A percentile compares a stretch with the other conserved stretches of the same genome.
Evolutionary conservation across 768 basidiomycete genomes (phyloP).

Genomic region (Leucocoprinus birnbaumii): DNA sequence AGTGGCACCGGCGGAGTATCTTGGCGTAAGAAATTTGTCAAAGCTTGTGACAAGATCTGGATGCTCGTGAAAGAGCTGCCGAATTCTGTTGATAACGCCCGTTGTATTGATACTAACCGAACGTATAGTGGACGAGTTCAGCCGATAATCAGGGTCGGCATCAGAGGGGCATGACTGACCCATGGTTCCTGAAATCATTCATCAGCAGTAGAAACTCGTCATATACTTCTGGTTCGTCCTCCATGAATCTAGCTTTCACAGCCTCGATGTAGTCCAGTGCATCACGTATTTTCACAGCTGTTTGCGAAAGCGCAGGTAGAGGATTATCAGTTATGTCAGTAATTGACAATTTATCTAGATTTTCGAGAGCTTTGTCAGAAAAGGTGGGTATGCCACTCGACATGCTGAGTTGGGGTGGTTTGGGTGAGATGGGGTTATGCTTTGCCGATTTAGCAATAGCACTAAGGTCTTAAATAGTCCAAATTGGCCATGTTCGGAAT

Average conservation of each 20-base stretch:
- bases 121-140: not conserved
- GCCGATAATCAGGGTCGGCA: not conserved
- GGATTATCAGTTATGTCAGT: not conserved
- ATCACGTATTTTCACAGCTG: constrained; percentile 27
- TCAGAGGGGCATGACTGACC: constrained; percentile 32
- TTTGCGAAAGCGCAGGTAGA: not conserved
- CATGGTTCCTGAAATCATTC: constrained; percentile 80
- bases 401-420: not conserved
- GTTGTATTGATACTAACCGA: constrained; percentile 74
- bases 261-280: constrained; percentile 68
- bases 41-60: constrained; percentile 76
- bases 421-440: too few relatives aligned
- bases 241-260: constrained; percentile 60
- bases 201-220: constrained; percentile 70
- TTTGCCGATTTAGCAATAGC: not conserved
- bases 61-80: constrained; percentile 67
- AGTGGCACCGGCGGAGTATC: constrained; percentile 36
- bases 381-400: not conserved
- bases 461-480: not conserved
- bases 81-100: constrained; percentile 76
- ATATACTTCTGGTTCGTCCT: constrained; percentile 67
- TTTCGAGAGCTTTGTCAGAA: not conserved
- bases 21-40: constrained; percentile 78
- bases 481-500: not conserved
- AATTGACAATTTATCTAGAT: not conserved